Evolutionary conservation across 2,329 filamentous ascomycete genomes (phyloP), one percentile per base, ranked within the genome.

Genomic region (Colletotrichum sp.): DNA sequence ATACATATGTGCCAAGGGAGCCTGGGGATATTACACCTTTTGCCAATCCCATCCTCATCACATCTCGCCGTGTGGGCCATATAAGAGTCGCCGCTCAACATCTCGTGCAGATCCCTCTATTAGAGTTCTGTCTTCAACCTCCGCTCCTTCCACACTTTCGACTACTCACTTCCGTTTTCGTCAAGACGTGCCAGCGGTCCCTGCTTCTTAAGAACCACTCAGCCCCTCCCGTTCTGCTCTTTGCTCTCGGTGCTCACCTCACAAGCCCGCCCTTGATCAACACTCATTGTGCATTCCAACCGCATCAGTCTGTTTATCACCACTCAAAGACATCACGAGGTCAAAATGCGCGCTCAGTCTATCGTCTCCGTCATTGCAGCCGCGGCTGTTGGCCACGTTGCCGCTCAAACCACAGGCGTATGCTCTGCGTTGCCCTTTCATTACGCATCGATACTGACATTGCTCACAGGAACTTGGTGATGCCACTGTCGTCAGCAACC

Each of bases 401-500:
- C 75, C 69, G 82, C 81, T 43, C 80, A 83, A 71, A 63, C 43
- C 70, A 79, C 77, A 13, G 78, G 78, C 34, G 78, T 79, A 78
- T 32, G 78, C 10, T 21, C 7, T 30, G 67, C 52, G 7, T 32
- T 61, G 6, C 4, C 18, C 34, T 34, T 6, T 18, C 15, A 3
- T n/a, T 24, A 2, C 13, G 15, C 21, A 5, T 13, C 28, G 12
- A 24, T 65, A 39, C 63, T 72, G 15, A 74, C 55, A 34, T 7
- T 61, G 30, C 16, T 28, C 7, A 71, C 71, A 86, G 84, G 48
- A 83, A 71, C 82, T 87, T 18, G 86, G 85, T 68, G 86, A 91
- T 79, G 92, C 93, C 60, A 82, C 86, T 12, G 81, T 88, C 55
- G 83, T 81, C 18, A 85, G 89, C 83, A 94, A 94, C 84, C 90